Evolutionary conservation across 2,329 filamentous ascomycete genomes (phyloP), one percentile per base, ranked within the genome.

Genomic region (Didymella segeticola): DNA sequence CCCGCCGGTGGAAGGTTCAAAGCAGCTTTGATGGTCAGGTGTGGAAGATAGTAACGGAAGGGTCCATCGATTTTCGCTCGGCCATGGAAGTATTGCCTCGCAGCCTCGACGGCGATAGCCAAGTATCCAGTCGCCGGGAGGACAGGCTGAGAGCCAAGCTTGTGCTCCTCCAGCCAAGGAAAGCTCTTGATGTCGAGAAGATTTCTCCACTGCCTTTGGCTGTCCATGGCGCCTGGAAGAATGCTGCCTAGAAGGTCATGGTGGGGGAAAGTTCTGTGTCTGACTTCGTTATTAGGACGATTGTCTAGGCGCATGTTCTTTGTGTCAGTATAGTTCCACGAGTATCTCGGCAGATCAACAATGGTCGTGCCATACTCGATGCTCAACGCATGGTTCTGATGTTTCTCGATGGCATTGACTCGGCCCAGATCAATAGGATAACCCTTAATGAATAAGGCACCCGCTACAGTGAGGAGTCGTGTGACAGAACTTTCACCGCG

Each of bases 121-220:
- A 71, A 25, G 46, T 67, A 64, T 4, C 65, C 68, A 6, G 69
- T 61, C 7, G 53, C 70, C 7, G 34, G 37, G 17, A 48, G 39
- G 17, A 71, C 42, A 15, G 62, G 50, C 1, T 54, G 53, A 17
- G 51, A 47, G 5, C 31, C 45, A 22, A 72, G 41, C 6, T 34
- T 68, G 56, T 83, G 78, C 33, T 79, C 77, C 0, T 59, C 53
- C 3, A 82, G 43, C 81, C 81, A 83, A 0, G 77, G 73, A 0
- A 72, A 52, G 22, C 79, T 26, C 12, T 37, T 11, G 7, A 37
- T 8, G 15, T 22, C 11, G 2, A 47, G 14, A 10, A 25, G 8
- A 9, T 37, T 47, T 9, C 15, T 37, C 30, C 30, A 47, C 9
- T 22, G 8, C 9, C 30, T 31, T 12, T 26, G 20, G 14, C 6